phyloP scores from a whole-genome alignment of 2,329 filamentous ascomycete genomes.

The Purpureocillium takamizusanense region DNA sequence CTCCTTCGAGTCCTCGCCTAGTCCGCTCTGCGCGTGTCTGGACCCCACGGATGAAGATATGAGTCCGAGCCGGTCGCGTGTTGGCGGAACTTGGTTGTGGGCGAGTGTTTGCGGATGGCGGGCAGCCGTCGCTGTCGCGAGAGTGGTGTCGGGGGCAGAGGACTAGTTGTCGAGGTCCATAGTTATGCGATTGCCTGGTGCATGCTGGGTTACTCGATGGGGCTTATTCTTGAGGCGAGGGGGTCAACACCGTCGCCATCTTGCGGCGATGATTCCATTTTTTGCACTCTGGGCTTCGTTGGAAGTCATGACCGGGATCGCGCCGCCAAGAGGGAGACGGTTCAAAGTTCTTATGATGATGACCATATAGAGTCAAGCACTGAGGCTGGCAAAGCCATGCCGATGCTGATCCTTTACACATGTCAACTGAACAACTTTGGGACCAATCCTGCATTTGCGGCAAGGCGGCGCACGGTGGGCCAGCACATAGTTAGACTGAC shows the following conservation, averaged over 20 bases:
- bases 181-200: conserved; percentile 93
- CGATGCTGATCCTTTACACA: conserved; percentile 21
- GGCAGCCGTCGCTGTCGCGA: conserved; percentile 37
- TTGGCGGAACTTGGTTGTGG: conserved; percentile 6
- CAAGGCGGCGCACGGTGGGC: no score
- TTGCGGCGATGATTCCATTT: conserved; percentile 13
- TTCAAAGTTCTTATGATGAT: conserved; percentile 80
- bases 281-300: conserved; percentile 29
- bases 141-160: conserved; percentile 38
- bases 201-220: conserved; percentile 90
- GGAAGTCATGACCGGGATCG: conserved; percentile 27
- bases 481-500: no score
- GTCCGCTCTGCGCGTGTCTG: conserved; percentile 29
- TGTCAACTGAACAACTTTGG: conserved; percentile 17
- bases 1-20: conserved; percentile 5
- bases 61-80: conserved; percentile 52
- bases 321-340: conserved; percentile 5
- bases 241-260: conserved; percentile 32
- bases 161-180: conserved; percentile 85
- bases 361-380: conserved; percentile 98
- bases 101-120: conserved; percentile 24
- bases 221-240: conserved; percentile 99
- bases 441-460: background rate
- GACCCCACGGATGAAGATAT: conserved; percentile 74
- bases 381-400: conserved; percentile 45